phyloP scores from a whole-genome alignment of 202 grass and related monocot genomes.

The Panicum hallii region DNA sequence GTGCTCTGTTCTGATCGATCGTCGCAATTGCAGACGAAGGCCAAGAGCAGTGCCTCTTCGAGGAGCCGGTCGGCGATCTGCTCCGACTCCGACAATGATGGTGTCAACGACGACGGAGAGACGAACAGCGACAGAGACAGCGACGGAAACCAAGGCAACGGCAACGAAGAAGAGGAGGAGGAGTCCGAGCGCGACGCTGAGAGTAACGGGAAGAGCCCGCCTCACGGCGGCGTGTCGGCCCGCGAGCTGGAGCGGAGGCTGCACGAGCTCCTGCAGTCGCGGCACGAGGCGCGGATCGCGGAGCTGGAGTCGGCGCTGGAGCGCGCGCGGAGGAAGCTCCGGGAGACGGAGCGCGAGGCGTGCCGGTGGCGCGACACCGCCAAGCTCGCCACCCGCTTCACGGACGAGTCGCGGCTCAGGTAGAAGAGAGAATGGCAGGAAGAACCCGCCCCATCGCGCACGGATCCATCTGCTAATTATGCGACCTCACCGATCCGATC shows the following conservation, averaged over 20 bases:
- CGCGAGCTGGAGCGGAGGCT: constrained; percentile 75
- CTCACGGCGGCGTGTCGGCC: constrained; percentile 55
- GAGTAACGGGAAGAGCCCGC: not conserved
- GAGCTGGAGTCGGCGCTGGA: constrained; percentile 81
- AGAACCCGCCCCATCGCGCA: not conserved
- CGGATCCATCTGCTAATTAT: not conserved
- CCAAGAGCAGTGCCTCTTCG: constrained; percentile 27
- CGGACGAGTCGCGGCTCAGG: constrained; percentile 59
- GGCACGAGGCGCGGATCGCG: constrained; percentile 78
- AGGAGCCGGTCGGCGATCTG: constrained; percentile 37
- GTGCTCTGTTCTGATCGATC: not conserved
- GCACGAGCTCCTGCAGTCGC: constrained; percentile 68
- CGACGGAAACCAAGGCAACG: not conserved
- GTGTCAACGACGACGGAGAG: constrained; percentile 9
- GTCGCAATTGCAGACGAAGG: constrained; percentile 29
- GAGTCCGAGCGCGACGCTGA: not conserved
- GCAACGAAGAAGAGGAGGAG: not conserved
- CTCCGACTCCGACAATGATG: constrained; percentile 6
- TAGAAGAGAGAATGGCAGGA: not conserved
- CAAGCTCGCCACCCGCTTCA: constrained; percentile 67
- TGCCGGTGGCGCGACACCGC: constrained; percentile 92
- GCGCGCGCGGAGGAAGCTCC: constrained; percentile 60
- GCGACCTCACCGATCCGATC: no score
- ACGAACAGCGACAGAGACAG: not conserved
- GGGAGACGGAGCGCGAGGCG: constrained; percentile 76